These are phyloP conservation scores for Boeremia exigua DNA, from an alignment of 2,329 filamentous ascomycete genomes.

Conservation along the genomic window DNA sequence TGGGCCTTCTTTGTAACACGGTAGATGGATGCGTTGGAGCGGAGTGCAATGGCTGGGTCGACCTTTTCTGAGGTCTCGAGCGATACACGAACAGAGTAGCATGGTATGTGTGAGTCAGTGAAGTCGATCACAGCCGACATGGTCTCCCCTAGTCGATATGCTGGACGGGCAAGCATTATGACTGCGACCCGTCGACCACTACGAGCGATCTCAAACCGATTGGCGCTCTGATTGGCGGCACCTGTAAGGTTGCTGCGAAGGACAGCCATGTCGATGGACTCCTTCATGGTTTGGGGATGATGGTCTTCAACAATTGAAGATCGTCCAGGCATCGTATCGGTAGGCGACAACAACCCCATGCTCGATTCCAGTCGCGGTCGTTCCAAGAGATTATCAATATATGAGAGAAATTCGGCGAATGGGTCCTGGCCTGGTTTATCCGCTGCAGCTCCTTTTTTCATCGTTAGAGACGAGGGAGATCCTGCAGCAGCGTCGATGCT, in stretches of 20 bases:
- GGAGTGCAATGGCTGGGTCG: conserved; percentile 77
- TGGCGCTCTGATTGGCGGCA: conserved; percentile 78
- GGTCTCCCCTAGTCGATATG: conserved; percentile 87
- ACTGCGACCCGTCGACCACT: conserved; percentile 92
- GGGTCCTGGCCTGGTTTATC: conserved; percentile 52
- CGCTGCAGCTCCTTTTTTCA: conserved; percentile 28
- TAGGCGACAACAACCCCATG: conserved; percentile 73
- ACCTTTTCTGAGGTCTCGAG: conserved; percentile 89
- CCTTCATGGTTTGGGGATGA: conserved; percentile 68
- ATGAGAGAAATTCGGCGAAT: conserved; percentile 45
- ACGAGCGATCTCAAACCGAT: conserved; percentile 92
- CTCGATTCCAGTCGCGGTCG: conserved; percentile 43
- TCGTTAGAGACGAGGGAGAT: conserved; percentile 18
- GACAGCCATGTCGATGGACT: conserved; percentile 90
- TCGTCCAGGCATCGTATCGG: conserved; percentile 58
- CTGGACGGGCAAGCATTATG: conserved; percentile 84
- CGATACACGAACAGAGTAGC: conserved; percentile 82
- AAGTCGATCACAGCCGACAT: conserved; percentile 88
- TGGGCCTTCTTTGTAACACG: conserved; percentile 85
- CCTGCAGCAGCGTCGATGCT: conserved; percentile 37
- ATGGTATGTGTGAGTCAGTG: conserved; percentile 74
- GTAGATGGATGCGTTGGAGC: conserved; percentile 84
- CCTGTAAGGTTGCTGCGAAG: conserved; percentile 67
- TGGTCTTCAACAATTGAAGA: conserved; percentile 63
- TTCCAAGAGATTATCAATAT: conserved; percentile 57